phyloP scores from a whole-genome alignment of 495 filamentous ascomycete species.

The Hyphodiscus hymeniophilus region DNA sequence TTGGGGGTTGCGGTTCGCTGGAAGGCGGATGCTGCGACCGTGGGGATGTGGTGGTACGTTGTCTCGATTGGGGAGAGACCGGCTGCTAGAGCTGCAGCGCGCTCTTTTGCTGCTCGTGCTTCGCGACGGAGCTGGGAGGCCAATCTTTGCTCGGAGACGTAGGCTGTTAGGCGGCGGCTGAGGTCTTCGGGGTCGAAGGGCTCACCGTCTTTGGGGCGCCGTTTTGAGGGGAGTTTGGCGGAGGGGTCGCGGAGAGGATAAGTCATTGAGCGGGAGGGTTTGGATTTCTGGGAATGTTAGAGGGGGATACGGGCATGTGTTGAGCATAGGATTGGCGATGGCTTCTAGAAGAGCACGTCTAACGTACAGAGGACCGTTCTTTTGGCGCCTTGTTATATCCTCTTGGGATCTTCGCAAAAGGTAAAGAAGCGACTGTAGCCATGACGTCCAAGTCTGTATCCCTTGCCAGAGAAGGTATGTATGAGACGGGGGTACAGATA shows the following conservation, averaged over 20 bases:
- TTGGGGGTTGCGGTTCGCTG: slow-evolving; percentile 36
- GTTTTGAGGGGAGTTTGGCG: background rate
- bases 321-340: background rate
- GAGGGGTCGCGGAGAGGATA: slow-evolving; percentile 15
- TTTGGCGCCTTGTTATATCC: too few species aligned
- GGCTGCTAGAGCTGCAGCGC: background rate
- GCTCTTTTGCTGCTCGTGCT: slow-evolving; percentile 17
- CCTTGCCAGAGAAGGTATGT: too few species aligned
- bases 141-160: slow-evolving; percentile 35
- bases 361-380: background rate
- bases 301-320: background rate
- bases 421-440: too few species aligned
- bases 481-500: too few species aligned
- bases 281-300: background rate
- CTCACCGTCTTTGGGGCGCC: slow-evolving; percentile 26
- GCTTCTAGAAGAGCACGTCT: background rate
- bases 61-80: too few species aligned
- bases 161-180: slow-evolving; percentile 30
- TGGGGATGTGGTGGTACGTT: slow-evolving; percentile 33
- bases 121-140: slow-evolving; percentile 24
- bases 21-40: slow-evolving; percentile 40
- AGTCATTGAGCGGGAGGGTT: slow-evolving; percentile 21
- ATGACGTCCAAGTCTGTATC: too few species aligned
- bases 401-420: too few species aligned
- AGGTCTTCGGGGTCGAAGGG: slow-evolving; percentile 44